Conservation (phyloP, 2,329 filamentous ascomycete genomes). For the Penicillium brasilianum region DNA sequence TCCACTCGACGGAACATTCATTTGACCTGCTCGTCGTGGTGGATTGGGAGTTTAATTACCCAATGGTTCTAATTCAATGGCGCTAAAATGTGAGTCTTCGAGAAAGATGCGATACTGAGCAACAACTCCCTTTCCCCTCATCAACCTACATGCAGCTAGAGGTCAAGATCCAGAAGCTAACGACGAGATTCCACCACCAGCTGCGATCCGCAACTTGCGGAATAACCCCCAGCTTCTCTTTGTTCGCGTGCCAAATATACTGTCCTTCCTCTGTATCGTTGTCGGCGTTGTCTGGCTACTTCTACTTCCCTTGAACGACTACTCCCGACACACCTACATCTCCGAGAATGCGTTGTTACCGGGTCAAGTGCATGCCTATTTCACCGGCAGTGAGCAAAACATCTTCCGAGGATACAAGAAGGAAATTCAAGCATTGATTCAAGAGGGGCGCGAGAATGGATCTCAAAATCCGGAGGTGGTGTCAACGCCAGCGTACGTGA, state of each 20-base stretch:
- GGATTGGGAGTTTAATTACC: slow-evolving; percentile 31
- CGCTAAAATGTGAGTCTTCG: slow-evolving; percentile 46
- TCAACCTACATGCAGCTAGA: slow-evolving; percentile 4
- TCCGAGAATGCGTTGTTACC: slow-evolving; percentile 96
- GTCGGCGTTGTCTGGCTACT: slow-evolving; percentile 89
- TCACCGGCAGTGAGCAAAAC: slow-evolving; percentile 93
- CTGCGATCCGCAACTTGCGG: slow-evolving; percentile 61
- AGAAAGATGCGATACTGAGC: slow-evolving; percentile 3
- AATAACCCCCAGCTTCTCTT: slow-evolving; percentile 77
- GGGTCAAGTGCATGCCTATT: slow-evolving; percentile 97
- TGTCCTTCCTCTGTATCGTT: slow-evolving; percentile 82
- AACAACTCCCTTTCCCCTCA: slow-evolving; percentile 3
- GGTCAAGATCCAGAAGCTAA: slow-evolving; percentile 27
- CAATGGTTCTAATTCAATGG: slow-evolving; percentile 42
- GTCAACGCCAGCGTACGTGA: slow-evolving; percentile 37
- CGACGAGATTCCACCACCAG: slow-evolving; percentile 35
- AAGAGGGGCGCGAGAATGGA: slow-evolving; percentile 36
- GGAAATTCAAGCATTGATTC: slow-evolving; percentile 67
- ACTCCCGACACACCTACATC: slow-evolving; percentile 91
- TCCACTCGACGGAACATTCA: slow-evolving; percentile 12
- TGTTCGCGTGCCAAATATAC: slow-evolving; percentile 78
- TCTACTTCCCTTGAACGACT: slow-evolving; percentile 84
- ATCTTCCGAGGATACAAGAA: slow-evolving; percentile 88
- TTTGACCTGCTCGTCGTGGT: slow-evolving; percentile 18
- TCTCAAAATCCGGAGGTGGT: slow-evolving; percentile 30